A percentile compares a stretch with the other conserved stretches of the same genome.
Evolutionary conservation across 148 eudicot genomes (phyloP).

Genomic region (Salicornia ramosissima): DNA sequence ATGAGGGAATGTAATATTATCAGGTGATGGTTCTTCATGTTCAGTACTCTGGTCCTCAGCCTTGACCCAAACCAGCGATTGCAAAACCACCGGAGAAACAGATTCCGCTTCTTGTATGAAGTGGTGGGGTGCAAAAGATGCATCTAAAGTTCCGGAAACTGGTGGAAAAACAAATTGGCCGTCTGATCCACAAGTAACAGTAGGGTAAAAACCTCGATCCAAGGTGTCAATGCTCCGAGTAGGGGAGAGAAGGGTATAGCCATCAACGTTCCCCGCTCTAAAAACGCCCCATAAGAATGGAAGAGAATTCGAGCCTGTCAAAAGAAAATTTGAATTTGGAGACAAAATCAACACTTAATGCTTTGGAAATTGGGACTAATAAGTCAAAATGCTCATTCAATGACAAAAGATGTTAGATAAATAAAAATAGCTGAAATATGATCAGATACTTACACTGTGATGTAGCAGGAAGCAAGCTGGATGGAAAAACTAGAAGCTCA

Average conservation of each 20-base stretch:
- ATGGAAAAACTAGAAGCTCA: conserved; percentile 42
- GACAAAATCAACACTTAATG: neutral
- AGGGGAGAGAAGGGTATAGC: conserved; percentile 6
- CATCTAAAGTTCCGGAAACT: conserved; percentile 14
- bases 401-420: neutral
- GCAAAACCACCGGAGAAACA: conserved; percentile 7
- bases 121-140: conserved; percentile 18
- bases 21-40: conserved; percentile 11
- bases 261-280: conserved; percentile 28
- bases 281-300: conserved; percentile 48
- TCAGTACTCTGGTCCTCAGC: conserved; percentile 5
- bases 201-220: neutral
- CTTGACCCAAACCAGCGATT: conserved; percentile 8
- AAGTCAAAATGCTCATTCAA: too few species aligned
- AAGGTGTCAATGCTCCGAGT: conserved; percentile 12
- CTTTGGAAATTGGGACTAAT: neutral
- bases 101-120: conserved; percentile 19
- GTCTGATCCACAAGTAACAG: conserved; percentile 13
- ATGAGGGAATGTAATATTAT: neutral
- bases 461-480: conserved; percentile 40
- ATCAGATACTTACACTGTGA: conserved; percentile 37
- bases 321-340: conserved; percentile 9
- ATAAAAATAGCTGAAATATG: neutral
- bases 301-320: conserved; percentile 48
- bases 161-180: conserved; percentile 12